Evolutionary conservation across 345 rosid genomes (phyloP).

Genomic region (Diplotaxis tenuifolia): DNA sequence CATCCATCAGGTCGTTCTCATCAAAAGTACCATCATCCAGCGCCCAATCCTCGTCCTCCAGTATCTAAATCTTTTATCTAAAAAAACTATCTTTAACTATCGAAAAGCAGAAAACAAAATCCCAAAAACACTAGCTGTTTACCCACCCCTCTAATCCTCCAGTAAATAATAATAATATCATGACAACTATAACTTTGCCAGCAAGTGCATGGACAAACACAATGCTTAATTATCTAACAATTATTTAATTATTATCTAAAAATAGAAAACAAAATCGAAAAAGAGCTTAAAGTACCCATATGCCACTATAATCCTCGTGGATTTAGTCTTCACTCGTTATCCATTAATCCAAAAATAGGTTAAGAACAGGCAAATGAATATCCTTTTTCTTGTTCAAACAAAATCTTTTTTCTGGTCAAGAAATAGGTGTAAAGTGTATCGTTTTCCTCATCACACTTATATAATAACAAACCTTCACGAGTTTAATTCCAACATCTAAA

Average conservation of each 20-base stretch:
- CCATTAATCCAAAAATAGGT: conserved; percentile 33
- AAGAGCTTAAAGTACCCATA: neutral
- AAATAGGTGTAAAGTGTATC: conserved; percentile 4
- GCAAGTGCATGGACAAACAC: neutral
- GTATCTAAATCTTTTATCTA: no score
- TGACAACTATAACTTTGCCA: neutral
- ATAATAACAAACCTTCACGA: conserved; percentile 21
- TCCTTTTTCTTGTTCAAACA: conserved; percentile 5
- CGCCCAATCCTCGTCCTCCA: no score
- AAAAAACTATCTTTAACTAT: no score
- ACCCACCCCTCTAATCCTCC: no score
- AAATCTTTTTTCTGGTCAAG: conserved; percentile 21
- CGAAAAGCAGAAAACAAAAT: no score
- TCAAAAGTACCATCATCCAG: no score
- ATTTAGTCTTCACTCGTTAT: conserved; percentile 34
- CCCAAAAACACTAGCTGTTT: no score
- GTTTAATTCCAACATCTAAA: conserved; percentile 13
- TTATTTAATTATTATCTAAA: conserved; percentile 1
- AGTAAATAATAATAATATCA: no score
- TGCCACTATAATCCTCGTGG: conserved; percentile 26
- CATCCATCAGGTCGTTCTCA: no score
- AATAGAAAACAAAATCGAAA: neutral
- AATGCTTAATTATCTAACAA: neutral
- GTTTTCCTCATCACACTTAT: conserved; percentile 1
- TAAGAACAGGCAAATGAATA: conserved; percentile 10